phyloP scores from a whole-genome alignment of 2,329 filamentous ascomycete species.

The Clarireedia homoeocarpa region DNA sequence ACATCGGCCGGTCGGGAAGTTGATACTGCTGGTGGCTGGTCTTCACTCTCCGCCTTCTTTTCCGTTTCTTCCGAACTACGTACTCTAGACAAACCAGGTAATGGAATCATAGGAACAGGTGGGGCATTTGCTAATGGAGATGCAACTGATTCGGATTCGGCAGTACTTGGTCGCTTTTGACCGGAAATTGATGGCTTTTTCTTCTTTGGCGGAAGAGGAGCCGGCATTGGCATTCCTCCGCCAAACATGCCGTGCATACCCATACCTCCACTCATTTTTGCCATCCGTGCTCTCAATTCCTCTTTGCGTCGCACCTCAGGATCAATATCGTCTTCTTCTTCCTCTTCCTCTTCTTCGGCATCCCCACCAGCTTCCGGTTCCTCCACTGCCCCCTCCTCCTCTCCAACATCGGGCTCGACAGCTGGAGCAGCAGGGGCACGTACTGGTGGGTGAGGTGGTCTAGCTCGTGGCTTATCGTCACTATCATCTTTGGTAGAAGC shows the following conservation, averaged over 20 bases:
- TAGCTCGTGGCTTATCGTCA: slow-evolving; percentile 44
- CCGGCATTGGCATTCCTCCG: slow-evolving; percentile 56
- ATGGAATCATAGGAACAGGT: slow-evolving; percentile 53
- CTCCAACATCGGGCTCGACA: slow-evolving; percentile 35
- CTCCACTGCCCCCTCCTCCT: slow-evolving; percentile 38
- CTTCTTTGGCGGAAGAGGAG: slow-evolving; percentile 43
- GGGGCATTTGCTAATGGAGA: slow-evolving; percentile 39
- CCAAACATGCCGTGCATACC: slow-evolving; percentile 94
- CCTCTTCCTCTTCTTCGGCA: slow-evolving; percentile 59
- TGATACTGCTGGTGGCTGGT: slow-evolving; percentile 41
- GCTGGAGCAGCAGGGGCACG: slow-evolving; percentile 34
- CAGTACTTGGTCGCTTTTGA: slow-evolving; percentile 33
- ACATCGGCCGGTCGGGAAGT: slow-evolving; percentile 36
- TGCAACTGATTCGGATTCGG: slow-evolving; percentile 38
- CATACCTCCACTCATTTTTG: slow-evolving; percentile 97
- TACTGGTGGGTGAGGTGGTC: slow-evolving; percentile 28
- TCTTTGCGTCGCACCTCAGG: slow-evolving; percentile 78
- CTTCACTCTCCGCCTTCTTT: slow-evolving; percentile 27
- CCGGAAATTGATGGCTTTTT: slow-evolving; percentile 40
- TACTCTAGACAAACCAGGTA: slow-evolving; percentile 63
- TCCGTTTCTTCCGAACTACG: slow-evolving; percentile 41
- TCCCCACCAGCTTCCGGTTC: slow-evolving; percentile 35
- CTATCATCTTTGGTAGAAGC: slow-evolving; percentile 60
- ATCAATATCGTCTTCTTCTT: slow-evolving; percentile 78
- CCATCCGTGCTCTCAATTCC: slow-evolving; percentile 90